Base-by-base conservation (phyloP, 2,329 filamentous ascomycete genomes). In the Sporothrix dimorphospora region DNA sequence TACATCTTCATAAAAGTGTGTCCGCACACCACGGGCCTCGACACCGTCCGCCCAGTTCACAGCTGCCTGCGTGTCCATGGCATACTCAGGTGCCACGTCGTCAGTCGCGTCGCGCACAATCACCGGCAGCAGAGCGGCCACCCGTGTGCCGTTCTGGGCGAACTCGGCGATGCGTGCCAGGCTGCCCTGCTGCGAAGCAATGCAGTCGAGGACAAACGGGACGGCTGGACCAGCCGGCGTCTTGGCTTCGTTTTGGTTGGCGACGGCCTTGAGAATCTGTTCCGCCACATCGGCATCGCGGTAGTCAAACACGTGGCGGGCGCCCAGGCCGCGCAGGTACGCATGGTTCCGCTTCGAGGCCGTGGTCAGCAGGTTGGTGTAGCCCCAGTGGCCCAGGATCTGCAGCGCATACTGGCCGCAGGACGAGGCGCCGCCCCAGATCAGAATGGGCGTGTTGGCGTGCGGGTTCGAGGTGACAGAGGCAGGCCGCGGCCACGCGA, bases 391-490 rank as follows among this genome's bases (percentile, higher is more conserved):
- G 16, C 42, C 19, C 42, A 67, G 14, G 45, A 67, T 49, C 63
- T 67, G 63, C 24, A 67, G 24, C 8, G 63, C 63, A n/a, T 67
- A 67, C 42, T 51, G 63, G 24, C 63, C 63, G 14, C 63, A 67
- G 8, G 63, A 67, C 24, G 63, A 67, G 63, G 63, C 63, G 42
- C 63, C 63, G 27, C 63, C 63, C 63, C 63, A 67, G 27, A 67
- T 34, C 21, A 67, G 42, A 11, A 67, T 67, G 16, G 61, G 63
- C 16, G 42, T 49, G 24, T 67, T 38, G 21, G 63, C 63, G 16
- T 67, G 63, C 0, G 42, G 8, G 27, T 49, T 40, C 5, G 42
- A 16, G 9, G 16, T 30, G 21, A 11, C 21, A 3, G 42, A 49
- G 45, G 16, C 8, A 40, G 63, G 63, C 24, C 42, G 21, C 5